Percentiles rank a stretch among this genome's conserved stretches.
phyloP scores from a whole-genome alignment of 192 early-diverging fungal species.

The Podila horticola region DNA sequence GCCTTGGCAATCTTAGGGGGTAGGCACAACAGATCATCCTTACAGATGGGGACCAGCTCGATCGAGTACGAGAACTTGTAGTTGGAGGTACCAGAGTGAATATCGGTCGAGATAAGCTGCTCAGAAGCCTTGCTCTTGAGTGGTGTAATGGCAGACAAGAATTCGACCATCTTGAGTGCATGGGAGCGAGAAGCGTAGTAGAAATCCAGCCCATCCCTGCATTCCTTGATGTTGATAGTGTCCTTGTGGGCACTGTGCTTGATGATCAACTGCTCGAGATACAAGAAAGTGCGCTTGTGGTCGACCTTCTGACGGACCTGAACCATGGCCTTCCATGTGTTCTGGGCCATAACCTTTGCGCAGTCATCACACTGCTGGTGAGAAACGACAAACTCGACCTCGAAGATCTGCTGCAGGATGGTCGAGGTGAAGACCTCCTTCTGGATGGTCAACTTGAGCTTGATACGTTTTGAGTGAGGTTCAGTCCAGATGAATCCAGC shows the following conservation, averaged over 20 bases:
- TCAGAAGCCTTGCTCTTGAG: constrained; percentile 88
- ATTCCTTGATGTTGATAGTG: constrained; percentile 98
- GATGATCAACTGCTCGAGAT: constrained; percentile 97
- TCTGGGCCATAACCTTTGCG: constrained; percentile 93
- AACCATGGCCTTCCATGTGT: constrained; percentile 97
- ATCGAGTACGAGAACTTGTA: constrained; percentile 98
- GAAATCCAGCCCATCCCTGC: constrained; percentile 96
- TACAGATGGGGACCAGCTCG: constrained; percentile 96
- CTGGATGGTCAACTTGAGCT: constrained; percentile 98
- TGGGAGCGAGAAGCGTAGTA: constrained; percentile 91
- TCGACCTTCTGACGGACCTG: constrained; percentile 98
- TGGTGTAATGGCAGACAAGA: constrained; percentile 88
- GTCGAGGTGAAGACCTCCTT: constrained; percentile 97
- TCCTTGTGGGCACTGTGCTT: constrained; percentile 98
- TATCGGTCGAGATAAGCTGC: constrained; percentile 96
- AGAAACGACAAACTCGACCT: constrained; percentile 93
- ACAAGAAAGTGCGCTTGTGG: constrained; percentile 98
- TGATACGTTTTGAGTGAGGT: constrained; percentile 85
- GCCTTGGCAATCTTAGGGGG: constrained; percentile 86
- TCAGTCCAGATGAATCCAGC: constrained; percentile 99
- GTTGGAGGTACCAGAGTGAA: constrained; percentile 89
- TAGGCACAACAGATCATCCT: constrained; percentile 93
- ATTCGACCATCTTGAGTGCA: constrained; percentile 97
- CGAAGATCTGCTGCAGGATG: constrained; percentile 96
- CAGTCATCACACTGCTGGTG: constrained; percentile 97